These are phyloP conservation scores for Mucor piriformis DNA, from an alignment of 371 early-diverging fungal species.

Conservation along the genomic window DNA sequence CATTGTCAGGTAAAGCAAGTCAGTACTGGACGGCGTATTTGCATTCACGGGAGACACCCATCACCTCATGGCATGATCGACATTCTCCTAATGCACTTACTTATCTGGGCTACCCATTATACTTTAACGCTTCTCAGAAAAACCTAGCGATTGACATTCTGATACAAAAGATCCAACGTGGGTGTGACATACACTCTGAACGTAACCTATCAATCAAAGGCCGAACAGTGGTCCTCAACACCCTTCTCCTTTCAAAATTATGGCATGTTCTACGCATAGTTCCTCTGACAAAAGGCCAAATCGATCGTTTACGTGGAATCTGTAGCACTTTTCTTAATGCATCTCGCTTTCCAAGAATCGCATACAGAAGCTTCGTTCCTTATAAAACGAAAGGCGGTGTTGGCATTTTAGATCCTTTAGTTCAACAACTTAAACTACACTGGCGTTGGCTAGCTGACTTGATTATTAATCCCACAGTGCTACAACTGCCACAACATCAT, in stretches of 20 bases:
- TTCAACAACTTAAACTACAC: slow-evolving; percentile 2
- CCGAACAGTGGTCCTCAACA: slow-evolving; percentile 18
- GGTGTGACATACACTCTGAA: slow-evolving; percentile 1
- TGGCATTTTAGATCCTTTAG: slow-evolving; percentile 14
- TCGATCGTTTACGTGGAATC: not conserved
- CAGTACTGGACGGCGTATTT: not conserved
- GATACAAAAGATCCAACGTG: slow-evolving; percentile 5
- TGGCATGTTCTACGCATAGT: slow-evolving; percentile 28
- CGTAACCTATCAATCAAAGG: slow-evolving; percentile 24
- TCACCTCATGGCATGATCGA: not conserved
- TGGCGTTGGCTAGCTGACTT: too few species aligned
- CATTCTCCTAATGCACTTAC: not conserved
- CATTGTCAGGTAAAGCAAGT: slow-evolving; percentile 7
- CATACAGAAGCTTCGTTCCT: not conserved
- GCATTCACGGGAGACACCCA: not conserved
- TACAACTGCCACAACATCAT: too few species aligned
- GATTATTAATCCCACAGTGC: too few species aligned
- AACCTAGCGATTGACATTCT: slow-evolving; percentile 1
- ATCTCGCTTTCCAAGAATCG: not conserved
- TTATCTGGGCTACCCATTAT: slow-evolving; percentile 26
- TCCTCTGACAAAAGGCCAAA: not conserved
- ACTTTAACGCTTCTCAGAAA: slow-evolving; percentile 6
- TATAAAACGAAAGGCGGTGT: slow-evolving; percentile 4
- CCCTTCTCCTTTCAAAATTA: slow-evolving; percentile 20
- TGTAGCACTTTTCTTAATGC: not conserved